Percentiles rank a stretch among this genome's conserved stretches.
Evolutionary conservation across 768 basidiomycete species (phyloP).

Genomic region (Boletellus sp.): DNA sequence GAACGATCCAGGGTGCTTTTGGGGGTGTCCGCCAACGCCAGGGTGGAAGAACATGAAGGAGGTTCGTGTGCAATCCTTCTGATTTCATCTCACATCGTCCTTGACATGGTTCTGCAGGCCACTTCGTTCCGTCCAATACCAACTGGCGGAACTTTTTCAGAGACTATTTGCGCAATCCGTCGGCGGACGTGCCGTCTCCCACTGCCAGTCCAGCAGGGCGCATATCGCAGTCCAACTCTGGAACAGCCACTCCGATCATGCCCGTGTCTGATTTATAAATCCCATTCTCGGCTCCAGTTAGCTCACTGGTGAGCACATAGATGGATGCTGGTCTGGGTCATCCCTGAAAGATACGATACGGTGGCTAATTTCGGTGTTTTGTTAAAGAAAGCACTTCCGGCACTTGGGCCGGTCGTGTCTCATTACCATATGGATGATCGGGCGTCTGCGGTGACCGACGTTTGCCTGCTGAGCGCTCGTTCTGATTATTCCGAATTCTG

Average conservation of each 20-base stretch:
- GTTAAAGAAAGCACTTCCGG: no score
- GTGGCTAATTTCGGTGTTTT: neutral
- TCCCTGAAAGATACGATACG: neutral
- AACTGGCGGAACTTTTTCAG: slow-evolving; percentile 74
- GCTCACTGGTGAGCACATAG: neutral
- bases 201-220: slow-evolving; percentile 7
- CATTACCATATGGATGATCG: no score
- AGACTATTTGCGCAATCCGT: slow-evolving; percentile 58
- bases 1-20: slow-evolving; percentile 63
- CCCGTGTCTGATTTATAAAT: slow-evolving; percentile 7
- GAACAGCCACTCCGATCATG: slow-evolving; percentile 42
- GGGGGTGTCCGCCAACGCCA: slow-evolving; percentile 47
- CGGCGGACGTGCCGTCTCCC: slow-evolving; percentile 45
- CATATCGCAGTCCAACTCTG: slow-evolving; percentile 41
- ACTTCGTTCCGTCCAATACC: slow-evolving; percentile 78
- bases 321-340: neutral
- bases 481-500: no score
- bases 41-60: slow-evolving; percentile 76
- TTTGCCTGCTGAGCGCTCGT: no score
- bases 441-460: no score
- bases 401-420: no score
- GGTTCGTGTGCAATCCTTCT: slow-evolving; percentile 44
- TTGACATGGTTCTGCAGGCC: slow-evolving; percentile 44
- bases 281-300: neutral
- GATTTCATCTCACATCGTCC: neutral